Percentiles rank a stretch among this genome's conserved stretches.
phyloP scores from a whole-genome alignment of 2,329 filamentous ascomycete genomes.

The Penicillium sp. region DNA sequence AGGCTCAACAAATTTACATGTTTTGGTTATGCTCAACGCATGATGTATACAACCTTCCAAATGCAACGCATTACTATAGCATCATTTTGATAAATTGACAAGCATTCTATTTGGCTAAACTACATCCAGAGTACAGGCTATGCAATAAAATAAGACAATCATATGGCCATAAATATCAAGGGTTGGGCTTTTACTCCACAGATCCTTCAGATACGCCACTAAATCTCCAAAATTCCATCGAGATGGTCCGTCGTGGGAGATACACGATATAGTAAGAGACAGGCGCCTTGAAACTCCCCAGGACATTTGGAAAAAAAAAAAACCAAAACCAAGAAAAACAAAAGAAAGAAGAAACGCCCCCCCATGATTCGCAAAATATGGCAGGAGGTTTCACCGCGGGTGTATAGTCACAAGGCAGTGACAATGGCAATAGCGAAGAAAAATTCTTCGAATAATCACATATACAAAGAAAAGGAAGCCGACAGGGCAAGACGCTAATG shows the following conservation, averaged over 20 bases:
- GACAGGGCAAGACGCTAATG: slow-evolving; percentile 24
- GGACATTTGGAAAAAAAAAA: slow-evolving; percentile 3
- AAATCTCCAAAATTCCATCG: slow-evolving; percentile 20
- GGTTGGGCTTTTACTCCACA: slow-evolving; percentile 21
- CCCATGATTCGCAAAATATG: slow-evolving; percentile 13
- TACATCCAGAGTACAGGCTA: slow-evolving; percentile 9
- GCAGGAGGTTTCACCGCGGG: slow-evolving; percentile 8
- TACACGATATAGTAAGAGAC: slow-evolving; percentile 15
- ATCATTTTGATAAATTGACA: background rate
- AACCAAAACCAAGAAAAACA: background rate
- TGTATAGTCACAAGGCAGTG: slow-evolving; percentile 23
- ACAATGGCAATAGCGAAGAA: background rate
- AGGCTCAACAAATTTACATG: background rate
- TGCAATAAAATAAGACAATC: slow-evolving; percentile 4
- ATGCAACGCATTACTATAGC: too few relatives aligned
- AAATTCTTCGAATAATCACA: slow-evolving; percentile 17
- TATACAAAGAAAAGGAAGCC: slow-evolving; percentile 22
- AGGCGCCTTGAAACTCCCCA: slow-evolving; percentile 23
- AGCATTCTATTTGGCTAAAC: slow-evolving; percentile 13
- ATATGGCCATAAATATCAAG: slow-evolving; percentile 9
- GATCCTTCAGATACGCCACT: slow-evolving; percentile 17
- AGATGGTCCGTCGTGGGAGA: slow-evolving; percentile 14
- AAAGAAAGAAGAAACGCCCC: background rate
- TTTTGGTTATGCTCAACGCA: background rate
- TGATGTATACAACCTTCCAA: background rate